These are phyloP conservation scores for Stromatinia cepivora DNA, from an alignment of 2,329 filamentous ascomycete genomes.

Conservation along the genomic window DNA sequence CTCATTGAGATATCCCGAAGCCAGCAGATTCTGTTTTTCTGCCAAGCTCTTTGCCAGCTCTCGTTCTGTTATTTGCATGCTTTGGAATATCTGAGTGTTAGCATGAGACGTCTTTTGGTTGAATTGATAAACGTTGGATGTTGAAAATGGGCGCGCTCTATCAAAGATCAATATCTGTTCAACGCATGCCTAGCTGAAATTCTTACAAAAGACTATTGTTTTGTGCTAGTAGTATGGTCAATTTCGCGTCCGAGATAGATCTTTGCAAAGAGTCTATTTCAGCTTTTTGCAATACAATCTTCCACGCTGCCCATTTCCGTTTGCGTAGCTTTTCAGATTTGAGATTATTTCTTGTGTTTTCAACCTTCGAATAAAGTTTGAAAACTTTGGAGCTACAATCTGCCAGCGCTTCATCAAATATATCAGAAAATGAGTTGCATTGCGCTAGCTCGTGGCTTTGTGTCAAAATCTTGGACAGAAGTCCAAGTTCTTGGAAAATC, in stretches of 20 bases:
- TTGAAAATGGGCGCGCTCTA: background rate
- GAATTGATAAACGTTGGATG: background rate
- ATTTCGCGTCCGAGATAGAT: background rate
- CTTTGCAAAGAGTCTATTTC: slow-evolving; percentile 2
- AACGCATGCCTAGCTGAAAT: background rate
- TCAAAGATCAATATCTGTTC: background rate
- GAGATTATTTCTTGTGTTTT: background rate
- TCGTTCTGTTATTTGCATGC: background rate
- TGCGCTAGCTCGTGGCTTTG: background rate
- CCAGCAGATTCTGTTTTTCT: background rate
- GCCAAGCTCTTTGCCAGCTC: background rate
- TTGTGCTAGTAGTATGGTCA: background rate
- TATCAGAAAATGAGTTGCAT: background rate
- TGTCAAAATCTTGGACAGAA: slow-evolving; percentile 14
- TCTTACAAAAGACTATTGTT: background rate
- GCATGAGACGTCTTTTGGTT: background rate
- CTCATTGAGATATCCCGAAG: background rate
- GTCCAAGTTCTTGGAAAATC: background rate
- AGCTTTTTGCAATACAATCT: background rate
- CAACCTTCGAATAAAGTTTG: background rate
- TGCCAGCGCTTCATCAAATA: slow-evolving; percentile 3
- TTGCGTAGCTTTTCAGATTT: background rate
- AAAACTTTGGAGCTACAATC: background rate
- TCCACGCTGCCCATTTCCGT: slow-evolving; percentile 6
- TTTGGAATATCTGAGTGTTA: background rate